Percentiles rank a stretch among this genome's conserved stretches.
Conservation (phyloP, 257 asterid genomes). For the Plectranthus barbatus region DNA sequence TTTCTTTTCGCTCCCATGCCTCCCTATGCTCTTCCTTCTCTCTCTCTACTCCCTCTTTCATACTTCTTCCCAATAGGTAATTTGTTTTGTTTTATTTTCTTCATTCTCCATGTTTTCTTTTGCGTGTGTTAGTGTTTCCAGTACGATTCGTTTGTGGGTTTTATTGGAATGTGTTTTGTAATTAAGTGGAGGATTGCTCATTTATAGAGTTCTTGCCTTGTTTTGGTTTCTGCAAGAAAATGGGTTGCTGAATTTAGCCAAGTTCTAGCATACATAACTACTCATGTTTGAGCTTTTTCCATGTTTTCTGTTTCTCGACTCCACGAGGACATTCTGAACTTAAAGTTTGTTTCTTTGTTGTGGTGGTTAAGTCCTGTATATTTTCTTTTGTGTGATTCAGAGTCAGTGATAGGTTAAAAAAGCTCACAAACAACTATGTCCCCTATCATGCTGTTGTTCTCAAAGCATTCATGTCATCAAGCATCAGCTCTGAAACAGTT, state of each 20-base stretch:
- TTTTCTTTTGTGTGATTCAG: slow-evolving; percentile 29
- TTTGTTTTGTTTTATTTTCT: background rate
- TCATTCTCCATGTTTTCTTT: background rate
- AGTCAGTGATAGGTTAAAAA: slow-evolving; percentile 38
- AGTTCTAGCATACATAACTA: background rate
- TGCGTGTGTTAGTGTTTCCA: background rate
- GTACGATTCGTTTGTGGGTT: background rate
- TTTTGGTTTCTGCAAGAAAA: background rate
- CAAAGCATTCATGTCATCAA: slow-evolving; percentile 76
- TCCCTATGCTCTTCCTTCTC: slow-evolving; percentile 21
- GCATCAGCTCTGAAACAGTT: slow-evolving; percentile 50
- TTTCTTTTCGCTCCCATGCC: slow-evolving; percentile 23
- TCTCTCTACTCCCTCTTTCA: slow-evolving; percentile 23
- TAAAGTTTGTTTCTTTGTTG: background rate
- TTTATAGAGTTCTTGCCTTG: background rate
- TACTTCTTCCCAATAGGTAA: slow-evolving; percentile 25
- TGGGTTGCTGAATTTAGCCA: background rate
- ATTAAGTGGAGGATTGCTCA: background rate
- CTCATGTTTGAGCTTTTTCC: background rate
- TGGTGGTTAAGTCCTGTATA: background rate
- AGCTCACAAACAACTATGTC: slow-evolving; percentile 25
- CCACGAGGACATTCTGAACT: background rate
- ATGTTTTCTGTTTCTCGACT: background rate
- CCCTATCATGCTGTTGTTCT: slow-evolving; percentile 39
- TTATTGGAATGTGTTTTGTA: background rate